These are phyloP conservation scores for Ilex asprella DNA, from an alignment of 257 asterid genomes.

Conservation along the genomic window DNA sequence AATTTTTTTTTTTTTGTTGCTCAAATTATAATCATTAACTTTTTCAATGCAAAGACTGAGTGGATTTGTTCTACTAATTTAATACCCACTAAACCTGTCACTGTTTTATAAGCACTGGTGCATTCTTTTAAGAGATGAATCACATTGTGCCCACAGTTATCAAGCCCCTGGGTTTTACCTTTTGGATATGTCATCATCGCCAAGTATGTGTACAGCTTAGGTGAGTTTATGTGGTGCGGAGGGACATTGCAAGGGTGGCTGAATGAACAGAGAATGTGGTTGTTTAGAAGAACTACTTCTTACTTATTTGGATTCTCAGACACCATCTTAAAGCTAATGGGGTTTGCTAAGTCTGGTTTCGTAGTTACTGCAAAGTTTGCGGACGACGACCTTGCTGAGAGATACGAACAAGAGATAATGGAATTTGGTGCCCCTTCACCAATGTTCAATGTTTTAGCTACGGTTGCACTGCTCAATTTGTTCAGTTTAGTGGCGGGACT, in stretches of 20 bases:
- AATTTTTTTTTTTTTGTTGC: not conserved
- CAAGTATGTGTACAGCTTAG: conserved; percentile 17
- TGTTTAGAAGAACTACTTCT: conserved; percentile 27
- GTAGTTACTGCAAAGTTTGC: conserved; percentile 26
- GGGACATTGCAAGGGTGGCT: conserved; percentile 34
- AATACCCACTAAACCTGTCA: no score
- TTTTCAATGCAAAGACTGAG: not conserved
- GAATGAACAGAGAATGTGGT: conserved; percentile 36
- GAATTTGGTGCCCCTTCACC: conserved; percentile 32
- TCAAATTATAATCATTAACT: not conserved
- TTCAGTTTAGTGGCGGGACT: conserved; percentile 7
- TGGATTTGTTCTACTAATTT: no score
- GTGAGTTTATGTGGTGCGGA: conserved; percentile 23
- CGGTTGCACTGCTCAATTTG: conserved; percentile 24
- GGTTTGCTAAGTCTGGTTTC: conserved; percentile 20
- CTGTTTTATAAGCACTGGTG: not conserved
- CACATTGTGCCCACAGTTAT: conserved; percentile 12
- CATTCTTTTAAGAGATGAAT: not conserved
- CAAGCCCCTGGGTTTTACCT: conserved; percentile 30
- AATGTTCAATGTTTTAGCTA: conserved; percentile 23
- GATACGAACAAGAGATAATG: conserved; percentile 29
- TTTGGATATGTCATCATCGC: conserved; percentile 16
- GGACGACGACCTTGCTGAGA: conserved; percentile 18
- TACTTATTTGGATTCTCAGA: conserved; percentile 17
- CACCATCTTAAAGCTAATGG: conserved; percentile 13